Evolutionary conservation across 768 basidiomycete genomes (phyloP).

Genomic region (Stropharia rugosoannulata): DNA sequence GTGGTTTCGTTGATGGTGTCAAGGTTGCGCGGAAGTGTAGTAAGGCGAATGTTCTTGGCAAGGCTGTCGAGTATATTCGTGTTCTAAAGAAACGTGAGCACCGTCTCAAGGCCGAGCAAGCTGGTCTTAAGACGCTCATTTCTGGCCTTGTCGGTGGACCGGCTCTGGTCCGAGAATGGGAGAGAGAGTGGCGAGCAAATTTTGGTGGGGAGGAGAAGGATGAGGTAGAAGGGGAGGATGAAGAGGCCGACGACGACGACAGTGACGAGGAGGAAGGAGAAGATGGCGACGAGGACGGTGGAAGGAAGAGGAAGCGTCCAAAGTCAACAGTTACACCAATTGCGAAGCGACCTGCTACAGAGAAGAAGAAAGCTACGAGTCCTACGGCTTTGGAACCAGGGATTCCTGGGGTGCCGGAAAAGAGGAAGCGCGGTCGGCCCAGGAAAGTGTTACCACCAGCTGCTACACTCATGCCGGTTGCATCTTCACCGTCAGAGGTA

Average conservation of each 20-base stretch:
- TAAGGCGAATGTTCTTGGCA: conserved; percentile 88
- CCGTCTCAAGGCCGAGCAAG: conserved; percentile 72
- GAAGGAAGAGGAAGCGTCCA: conserved; percentile 62
- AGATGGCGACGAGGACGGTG: conserved; percentile 37
- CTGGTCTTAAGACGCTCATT: conserved; percentile 69
- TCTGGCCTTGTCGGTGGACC: conserved; percentile 73
- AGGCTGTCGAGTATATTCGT: conserved; percentile 89
- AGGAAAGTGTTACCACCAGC: conserved; percentile 63
- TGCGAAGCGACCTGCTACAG: conserved; percentile 31
- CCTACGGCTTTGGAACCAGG: conserved; percentile 23
- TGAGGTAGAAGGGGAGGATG: conserved; percentile 57
- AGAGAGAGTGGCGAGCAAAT: conserved; percentile 65
- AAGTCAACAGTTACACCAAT: conserved; percentile 35
- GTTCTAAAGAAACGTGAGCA: conserved; percentile 79
- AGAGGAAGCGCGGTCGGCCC: conserved; percentile 82
- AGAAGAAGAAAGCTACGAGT: conserved; percentile 34
- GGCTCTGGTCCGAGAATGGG: conserved; percentile 72
- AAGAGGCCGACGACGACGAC: conserved; percentile 51
- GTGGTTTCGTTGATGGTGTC: conserved; percentile 91
- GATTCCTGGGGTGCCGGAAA: conserved; percentile 52
- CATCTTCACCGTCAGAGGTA: conserved; percentile 11
- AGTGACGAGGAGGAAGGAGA: conserved; percentile 59
- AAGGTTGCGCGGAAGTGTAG: conserved; percentile 88
- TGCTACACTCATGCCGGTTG: conserved; percentile 26
- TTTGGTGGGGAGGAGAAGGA: conserved; percentile 80